Evolutionary conservation across 306 rosid genomes (phyloP), one percentile per base, ranked within the genome.

Genomic region (Trifolium pratense): DNA sequence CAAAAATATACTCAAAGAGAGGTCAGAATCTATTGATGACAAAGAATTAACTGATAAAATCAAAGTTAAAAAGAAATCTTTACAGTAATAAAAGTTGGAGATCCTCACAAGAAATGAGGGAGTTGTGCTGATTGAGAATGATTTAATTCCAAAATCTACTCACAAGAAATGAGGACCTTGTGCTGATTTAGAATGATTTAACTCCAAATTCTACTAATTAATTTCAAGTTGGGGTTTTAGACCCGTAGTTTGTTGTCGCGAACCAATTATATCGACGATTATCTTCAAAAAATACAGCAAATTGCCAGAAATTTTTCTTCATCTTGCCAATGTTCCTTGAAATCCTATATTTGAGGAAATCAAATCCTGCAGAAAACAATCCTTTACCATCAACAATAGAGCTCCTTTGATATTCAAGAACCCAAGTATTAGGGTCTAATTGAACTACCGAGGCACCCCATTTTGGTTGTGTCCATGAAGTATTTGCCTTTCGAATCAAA

Each of bases 71-170:
- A n/a, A n/a, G n/a, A n/a, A n/a, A n/a, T 29, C 67, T 40, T 26
- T 66, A 55, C 13, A 25, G 18, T 32, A 43, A 10, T 59, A 65
- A 17, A n/a, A 66, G 11, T 57, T 12, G 9, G 51, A 63, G 70
- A 73, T 85, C 81, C 98, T 88, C 94, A 83, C 85, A 75, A 91
- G 97, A n/a, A n/a, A n/a, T n/a, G n/a, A n/a, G n/a, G n/a, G n/a
- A n/a, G n/a, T n/a, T n/a, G n/a, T n/a, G n/a, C n/a, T n/a, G n/a
- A n/a, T n/a, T n/a, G n/a, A n/a, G n/a, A n/a, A n/a, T n/a, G n/a
- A n/a, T n/a, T n/a, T n/a, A n/a, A n/a, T n/a, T n/a, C n/a, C n/a
- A n/a, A n/a, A n/a, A n/a, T n/a, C n/a, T n/a, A n/a, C n/a, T n/a
- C n/a, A n/a, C n/a, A n/a, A n/a, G n/a, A 83, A 63, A 93, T 91